Conservation (phyloP, 306 rosid species). For the Potentilla sterilis region DNA sequence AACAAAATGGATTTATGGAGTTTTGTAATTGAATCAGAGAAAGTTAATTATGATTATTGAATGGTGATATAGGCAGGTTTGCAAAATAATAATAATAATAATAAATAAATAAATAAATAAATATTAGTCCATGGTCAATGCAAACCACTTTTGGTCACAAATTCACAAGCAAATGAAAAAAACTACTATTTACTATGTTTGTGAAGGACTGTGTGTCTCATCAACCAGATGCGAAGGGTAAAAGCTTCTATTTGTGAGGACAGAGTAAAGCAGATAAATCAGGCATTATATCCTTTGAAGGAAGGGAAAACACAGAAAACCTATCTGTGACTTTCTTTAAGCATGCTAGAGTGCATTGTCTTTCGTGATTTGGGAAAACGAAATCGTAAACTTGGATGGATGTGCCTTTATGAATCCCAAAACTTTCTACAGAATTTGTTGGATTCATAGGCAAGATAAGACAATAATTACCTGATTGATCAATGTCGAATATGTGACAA, state of each 20-base stretch:
- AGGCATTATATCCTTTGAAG: not conserved
- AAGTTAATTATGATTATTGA: not conserved
- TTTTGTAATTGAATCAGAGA: no score
- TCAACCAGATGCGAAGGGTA: not conserved
- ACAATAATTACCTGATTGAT: constrained; percentile 62
- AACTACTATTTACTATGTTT: not conserved
- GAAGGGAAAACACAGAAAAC: not conserved
- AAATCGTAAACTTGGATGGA: not conserved
- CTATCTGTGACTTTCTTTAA: not conserved
- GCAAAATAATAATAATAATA: no score
- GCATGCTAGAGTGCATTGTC: not conserved
- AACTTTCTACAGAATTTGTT: not conserved
- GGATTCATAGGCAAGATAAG: constrained; percentile 25
- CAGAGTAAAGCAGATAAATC: not conserved
- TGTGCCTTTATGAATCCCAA: not conserved
- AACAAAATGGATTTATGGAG: no score
- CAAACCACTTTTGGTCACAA: not conserved
- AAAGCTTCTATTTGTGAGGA: not conserved
- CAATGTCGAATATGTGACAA: constrained; percentile 72
- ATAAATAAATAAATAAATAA: no score
- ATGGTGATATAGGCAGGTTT: not conserved
- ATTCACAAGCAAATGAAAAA: not conserved
- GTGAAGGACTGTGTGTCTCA: constrained; percentile 5
- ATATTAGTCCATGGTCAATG: not conserved
- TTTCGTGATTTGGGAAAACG: not conserved